Percentiles rank a stretch among this genome's conserved stretches.
phyloP scores from a whole-genome alignment of 805 yeast species.

The Metschnikowia rubicola region DNA sequence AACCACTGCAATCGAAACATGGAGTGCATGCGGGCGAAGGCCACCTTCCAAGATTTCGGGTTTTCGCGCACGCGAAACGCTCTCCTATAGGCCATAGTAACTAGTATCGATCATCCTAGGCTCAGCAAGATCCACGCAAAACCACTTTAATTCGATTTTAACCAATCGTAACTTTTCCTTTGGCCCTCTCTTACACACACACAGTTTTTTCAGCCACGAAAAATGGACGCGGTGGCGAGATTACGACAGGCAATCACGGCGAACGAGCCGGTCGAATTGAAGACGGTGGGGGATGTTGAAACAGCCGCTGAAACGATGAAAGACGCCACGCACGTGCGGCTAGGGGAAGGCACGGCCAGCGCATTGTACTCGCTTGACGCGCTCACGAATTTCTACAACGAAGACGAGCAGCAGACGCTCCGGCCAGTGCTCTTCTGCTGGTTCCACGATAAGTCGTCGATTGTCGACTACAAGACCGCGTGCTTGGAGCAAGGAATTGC shows the following conservation, averaged over 20 bases:
- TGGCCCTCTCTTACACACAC: background rate
- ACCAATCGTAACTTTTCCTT: background rate
- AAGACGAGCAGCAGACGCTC: conserved; percentile 47
- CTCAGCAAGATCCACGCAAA: background rate
- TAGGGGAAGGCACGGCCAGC: conserved; percentile 20
- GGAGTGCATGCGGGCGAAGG: no score
- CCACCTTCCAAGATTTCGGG: no score
- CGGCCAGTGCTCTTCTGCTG: conserved; percentile 73
- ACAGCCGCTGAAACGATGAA: conserved; percentile 22
- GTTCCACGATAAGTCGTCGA: conserved; percentile 66
- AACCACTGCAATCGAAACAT: no score
- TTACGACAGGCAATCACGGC: conserved; percentile 27
- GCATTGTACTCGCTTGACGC: conserved; percentile 35
- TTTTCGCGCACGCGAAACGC: no score
- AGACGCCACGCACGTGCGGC: conserved; percentile 34
- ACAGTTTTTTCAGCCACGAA: background rate
- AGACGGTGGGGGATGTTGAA: conserved; percentile 12
- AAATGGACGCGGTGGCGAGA: conserved; percentile 22
- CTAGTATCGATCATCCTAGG: background rate
- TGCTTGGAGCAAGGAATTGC: conserved; percentile 63
- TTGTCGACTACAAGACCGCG: conserved; percentile 76
- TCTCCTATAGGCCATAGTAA: no score
- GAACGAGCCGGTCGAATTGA: conserved; percentile 22
- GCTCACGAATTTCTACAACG: conserved; percentile 54
- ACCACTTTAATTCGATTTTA: background rate